These are phyloP conservation scores for Fusarium sp. DNA, from an alignment of 2,329 filamentous ascomycete genomes.

Conservation along the genomic window DNA sequence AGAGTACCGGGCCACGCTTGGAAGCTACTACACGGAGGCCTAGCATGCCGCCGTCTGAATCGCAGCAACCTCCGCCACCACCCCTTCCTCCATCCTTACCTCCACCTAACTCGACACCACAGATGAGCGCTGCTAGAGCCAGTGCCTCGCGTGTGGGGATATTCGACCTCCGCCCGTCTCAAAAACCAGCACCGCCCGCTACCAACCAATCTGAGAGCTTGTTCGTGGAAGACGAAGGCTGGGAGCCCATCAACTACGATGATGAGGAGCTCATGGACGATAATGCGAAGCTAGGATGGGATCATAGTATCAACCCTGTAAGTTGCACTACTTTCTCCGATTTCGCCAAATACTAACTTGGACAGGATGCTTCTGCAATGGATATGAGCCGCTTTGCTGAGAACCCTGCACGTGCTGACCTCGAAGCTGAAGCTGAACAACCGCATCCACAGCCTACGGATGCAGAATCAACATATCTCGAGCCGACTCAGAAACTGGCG, in stretches of 20 bases:
- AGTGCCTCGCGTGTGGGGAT: conserved; percentile 51
- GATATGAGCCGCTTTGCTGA: conserved; percentile 56
- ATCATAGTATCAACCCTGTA: conserved; percentile 73
- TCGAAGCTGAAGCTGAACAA: conserved; percentile 29
- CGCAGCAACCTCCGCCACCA: conserved; percentile 39
- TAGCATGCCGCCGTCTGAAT: conserved; percentile 54
- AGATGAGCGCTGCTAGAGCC: conserved; percentile 50
- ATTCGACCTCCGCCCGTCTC: conserved; percentile 64
- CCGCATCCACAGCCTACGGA: conserved; percentile 39
- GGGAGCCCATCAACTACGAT: conserved; percentile 74
- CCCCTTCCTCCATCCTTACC: conserved; percentile 44
- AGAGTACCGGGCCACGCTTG: conserved; percentile 54
- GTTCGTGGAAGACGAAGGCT: conserved; percentile 81
- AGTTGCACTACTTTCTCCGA: conserved; percentile 44
- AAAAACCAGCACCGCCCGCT: conserved; percentile 64
- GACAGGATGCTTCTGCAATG: conserved; percentile 57
- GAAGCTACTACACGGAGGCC: conserved; percentile 61
- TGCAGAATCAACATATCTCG: conserved; percentile 57
- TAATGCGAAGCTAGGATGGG: conserved; percentile 78
- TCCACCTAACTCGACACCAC: conserved; percentile 50
- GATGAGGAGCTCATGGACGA: conserved; percentile 71
- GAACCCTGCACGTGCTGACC: conserved; percentile 19
- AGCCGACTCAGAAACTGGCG: conserved; percentile 79
- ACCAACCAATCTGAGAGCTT: conserved; percentile 74
- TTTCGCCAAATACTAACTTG: conserved; percentile 45